phyloP scores from a whole-genome alignment of 2,329 filamentous ascomycete species.

The Colletotrichum simmondsii region DNA sequence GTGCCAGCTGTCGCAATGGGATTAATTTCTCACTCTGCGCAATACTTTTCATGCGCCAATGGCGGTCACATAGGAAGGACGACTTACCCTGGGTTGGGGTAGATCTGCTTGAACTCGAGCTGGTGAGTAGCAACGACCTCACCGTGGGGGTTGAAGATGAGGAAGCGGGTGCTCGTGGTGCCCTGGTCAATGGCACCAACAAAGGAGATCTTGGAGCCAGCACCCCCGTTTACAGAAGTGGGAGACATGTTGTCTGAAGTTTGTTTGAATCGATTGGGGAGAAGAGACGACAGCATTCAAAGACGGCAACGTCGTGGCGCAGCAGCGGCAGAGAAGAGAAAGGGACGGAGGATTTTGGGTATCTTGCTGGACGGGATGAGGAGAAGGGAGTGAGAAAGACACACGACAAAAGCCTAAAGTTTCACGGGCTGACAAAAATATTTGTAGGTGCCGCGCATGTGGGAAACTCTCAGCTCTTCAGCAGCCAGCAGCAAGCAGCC shows the following conservation, averaged over 20 bases:
- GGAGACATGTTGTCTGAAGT: slow-evolving; percentile 45
- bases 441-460: slow-evolving; percentile 30
- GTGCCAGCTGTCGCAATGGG: slow-evolving; percentile 72
- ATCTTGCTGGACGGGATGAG: slow-evolving; percentile 22
- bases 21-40: not conserved
- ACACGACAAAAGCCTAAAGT: slow-evolving; percentile 4
- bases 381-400: not conserved
- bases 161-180: slow-evolving; percentile 81
- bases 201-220: slow-evolving; percentile 55
- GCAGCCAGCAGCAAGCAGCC: not conserved
- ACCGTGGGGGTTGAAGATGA: slow-evolving; percentile 79
- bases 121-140: slow-evolving; percentile 79
- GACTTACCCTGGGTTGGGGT: slow-evolving; percentile 78
- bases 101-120: slow-evolving; percentile 79
- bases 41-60: not conserved
- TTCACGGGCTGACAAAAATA: slow-evolving; percentile 34
- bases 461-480: slow-evolving; percentile 10
- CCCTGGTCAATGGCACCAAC: slow-evolving; percentile 85
- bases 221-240: slow-evolving; percentile 40
- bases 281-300: slow-evolving; percentile 40
- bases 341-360: slow-evolving; percentile 11
- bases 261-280: slow-evolving; percentile 36
- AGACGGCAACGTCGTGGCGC: not conserved
- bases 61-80: not conserved
- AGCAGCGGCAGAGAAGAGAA: slow-evolving; percentile 12